Conservation (phyloP, 2,329 filamentous ascomycete genomes). For the Aureobasidium leucospermi region DNA sequence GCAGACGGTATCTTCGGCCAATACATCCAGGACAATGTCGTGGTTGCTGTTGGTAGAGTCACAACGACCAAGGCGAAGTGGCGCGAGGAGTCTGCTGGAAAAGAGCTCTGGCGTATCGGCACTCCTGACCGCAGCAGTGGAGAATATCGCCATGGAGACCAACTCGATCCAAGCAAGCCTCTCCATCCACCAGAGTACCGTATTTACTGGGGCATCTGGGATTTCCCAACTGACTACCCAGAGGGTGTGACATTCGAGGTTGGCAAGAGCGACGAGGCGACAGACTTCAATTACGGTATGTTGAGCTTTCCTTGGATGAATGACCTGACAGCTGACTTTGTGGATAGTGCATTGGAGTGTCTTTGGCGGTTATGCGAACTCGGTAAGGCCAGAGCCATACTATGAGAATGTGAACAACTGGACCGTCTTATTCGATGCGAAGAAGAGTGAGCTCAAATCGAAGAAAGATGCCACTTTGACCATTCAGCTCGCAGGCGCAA, state of each 20-base stretch:
- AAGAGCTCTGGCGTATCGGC: constrained; percentile 56
- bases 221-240: constrained; percentile 54
- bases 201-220: constrained; percentile 55
- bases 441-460: constrained; percentile 31
- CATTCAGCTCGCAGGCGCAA: constrained; percentile 55
- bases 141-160: constrained; percentile 53
- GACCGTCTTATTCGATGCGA: constrained; percentile 49
- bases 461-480: constrained; percentile 50
- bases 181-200: constrained; percentile 51
- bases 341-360: constrained; percentile 53
- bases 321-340: not conserved
- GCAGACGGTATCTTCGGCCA: constrained; percentile 57
- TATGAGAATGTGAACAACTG: constrained; percentile 50
- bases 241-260: constrained; percentile 51
- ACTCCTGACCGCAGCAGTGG: constrained; percentile 55
- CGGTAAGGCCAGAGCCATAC: constrained; percentile 36
- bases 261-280: constrained; percentile 41
- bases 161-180: constrained; percentile 41
- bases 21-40: constrained; percentile 46
- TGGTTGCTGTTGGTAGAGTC: constrained; percentile 36
- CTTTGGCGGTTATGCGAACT: constrained; percentile 51
- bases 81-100: constrained; percentile 49
- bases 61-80: constrained; percentile 39
- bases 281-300: constrained; percentile 50
- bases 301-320: not conserved